phyloP scores from a whole-genome alignment of 2,329 filamentous ascomycete genomes.

The Cladophialophora chaetospira region DNA sequence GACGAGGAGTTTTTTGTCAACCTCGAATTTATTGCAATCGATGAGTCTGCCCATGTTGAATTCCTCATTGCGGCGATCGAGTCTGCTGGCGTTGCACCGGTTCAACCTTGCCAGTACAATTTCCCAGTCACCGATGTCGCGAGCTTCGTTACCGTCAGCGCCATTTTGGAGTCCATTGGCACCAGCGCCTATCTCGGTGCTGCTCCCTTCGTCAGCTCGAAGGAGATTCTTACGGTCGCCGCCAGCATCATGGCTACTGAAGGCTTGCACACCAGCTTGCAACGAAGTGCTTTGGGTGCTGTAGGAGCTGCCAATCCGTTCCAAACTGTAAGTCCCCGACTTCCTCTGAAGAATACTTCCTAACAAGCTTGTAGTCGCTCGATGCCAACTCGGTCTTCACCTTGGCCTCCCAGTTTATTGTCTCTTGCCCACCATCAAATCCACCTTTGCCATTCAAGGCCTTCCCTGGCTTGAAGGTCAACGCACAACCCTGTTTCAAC shows the following conservation, averaged over 20 bases:
- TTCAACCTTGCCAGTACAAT: conserved; percentile 70
- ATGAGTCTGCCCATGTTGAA: conserved; percentile 65
- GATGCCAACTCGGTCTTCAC: conserved; percentile 71
- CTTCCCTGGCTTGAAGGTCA: conserved; percentile 55
- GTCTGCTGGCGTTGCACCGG: conserved; percentile 64
- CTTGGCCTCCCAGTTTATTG: conserved; percentile 72
- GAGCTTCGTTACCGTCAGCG: conserved; percentile 69
- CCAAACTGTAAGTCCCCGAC: conserved; percentile 52
- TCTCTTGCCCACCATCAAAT: conserved; percentile 64
- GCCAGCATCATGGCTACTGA: conserved; percentile 69
- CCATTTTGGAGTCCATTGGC: conserved; percentile 64
- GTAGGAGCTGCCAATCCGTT: conserved; percentile 68
- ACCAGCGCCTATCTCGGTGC: conserved; percentile 62
- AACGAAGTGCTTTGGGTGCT: conserved; percentile 61
- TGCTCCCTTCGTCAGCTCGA: conserved; percentile 63
- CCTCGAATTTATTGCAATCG: conserved; percentile 62
- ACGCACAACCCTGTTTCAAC: conserved; percentile 23
- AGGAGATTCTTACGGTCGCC: conserved; percentile 64
- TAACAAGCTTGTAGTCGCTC: conserved; percentile 49
- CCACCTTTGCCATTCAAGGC: conserved; percentile 65
- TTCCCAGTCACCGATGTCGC: conserved; percentile 58
- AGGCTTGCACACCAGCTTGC: conserved; percentile 72
- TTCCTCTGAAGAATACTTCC: neutral
- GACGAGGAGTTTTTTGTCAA: conserved; percentile 58
- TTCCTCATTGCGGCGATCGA: conserved; percentile 63